Evolutionary conservation across 2,329 filamentous ascomycete species (phyloP).

Genomic region (Penicillium sp.): DNA sequence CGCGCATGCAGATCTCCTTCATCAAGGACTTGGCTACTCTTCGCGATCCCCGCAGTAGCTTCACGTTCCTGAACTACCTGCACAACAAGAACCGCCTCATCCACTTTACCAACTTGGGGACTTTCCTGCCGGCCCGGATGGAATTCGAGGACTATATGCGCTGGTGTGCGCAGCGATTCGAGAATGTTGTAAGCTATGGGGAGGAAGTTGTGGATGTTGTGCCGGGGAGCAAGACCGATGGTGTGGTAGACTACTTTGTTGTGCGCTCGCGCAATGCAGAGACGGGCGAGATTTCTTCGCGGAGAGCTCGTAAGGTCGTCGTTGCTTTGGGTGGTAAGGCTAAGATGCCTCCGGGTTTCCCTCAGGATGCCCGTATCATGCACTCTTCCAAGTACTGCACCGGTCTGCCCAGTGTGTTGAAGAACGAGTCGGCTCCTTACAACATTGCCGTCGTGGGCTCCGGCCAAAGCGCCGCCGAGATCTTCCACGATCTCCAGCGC

Average conservation of each 20-base stretch:
- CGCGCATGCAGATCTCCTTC: slow-evolving; percentile 98
- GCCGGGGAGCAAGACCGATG: slow-evolving; percentile 60
- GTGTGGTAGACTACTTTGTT: slow-evolving; percentile 67
- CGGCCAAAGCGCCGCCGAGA: slow-evolving; percentile 93
- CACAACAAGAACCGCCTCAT: slow-evolving; percentile 80
- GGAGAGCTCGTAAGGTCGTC: slow-evolving; percentile 60
- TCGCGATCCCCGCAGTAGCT: slow-evolving; percentile 84
- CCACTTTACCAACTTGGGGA: slow-evolving; percentile 87
- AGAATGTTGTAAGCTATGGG: slow-evolving; percentile 73
- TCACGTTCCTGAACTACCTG: slow-evolving; percentile 96
- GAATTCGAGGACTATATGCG: slow-evolving; percentile 96
- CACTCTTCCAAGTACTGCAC: slow-evolving; percentile 86
- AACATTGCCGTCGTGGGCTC: slow-evolving; percentile 84
- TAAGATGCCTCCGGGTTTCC: slow-evolving; percentile 73
- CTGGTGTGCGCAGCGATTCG: slow-evolving; percentile 87
- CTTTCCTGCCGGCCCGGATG: slow-evolving; percentile 81
- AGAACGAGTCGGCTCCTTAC: slow-evolving; percentile 57
- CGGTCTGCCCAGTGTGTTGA: slow-evolving; percentile 45
- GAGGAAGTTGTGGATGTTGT: slow-evolving; percentile 77
- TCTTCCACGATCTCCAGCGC: slow-evolving; percentile 85
- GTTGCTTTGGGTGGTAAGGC: slow-evolving; percentile 72
- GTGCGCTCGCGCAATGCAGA: slow-evolving; percentile 69
- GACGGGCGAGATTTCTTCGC: slow-evolving; percentile 48
- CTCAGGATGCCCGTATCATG: slow-evolving; percentile 72
- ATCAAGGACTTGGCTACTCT: slow-evolving; percentile 94